These are phyloP conservation scores for Albifimbria verrucaria DNA, from an alignment of 2,329 filamentous ascomycete species.

Conservation along the genomic window DNA sequence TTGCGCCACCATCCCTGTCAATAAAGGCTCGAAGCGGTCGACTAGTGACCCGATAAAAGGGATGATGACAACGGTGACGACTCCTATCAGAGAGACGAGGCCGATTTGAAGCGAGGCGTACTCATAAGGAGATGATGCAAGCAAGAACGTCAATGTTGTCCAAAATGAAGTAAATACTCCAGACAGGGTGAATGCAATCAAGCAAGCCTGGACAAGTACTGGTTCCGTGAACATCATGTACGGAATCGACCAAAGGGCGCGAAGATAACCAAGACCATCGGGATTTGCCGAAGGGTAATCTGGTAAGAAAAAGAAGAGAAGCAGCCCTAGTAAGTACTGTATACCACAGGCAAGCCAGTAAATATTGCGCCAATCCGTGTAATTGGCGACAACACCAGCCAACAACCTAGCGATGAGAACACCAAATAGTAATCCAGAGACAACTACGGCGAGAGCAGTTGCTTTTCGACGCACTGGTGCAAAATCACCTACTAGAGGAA, in stretches of 20 bases:
- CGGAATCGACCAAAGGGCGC: conserved; percentile 62
- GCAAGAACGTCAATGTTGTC: conserved; percentile 73
- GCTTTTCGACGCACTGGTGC: conserved; percentile 67
- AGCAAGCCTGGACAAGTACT: conserved; percentile 64
- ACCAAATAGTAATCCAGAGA: conserved; percentile 71
- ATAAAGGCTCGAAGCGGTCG: conserved; percentile 65
- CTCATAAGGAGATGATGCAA: conserved; percentile 66
- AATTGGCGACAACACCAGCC: conserved; percentile 72
- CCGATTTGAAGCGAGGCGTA: conserved; percentile 69
- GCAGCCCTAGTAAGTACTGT: conserved; percentile 62
- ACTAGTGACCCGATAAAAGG: conserved; percentile 69
- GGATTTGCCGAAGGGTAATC: conserved; percentile 77
- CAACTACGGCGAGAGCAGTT: conserved; percentile 68
- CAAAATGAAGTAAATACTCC: conserved; percentile 51
- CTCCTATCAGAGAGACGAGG: conserved; percentile 74
- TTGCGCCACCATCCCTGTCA: conserved; percentile 63
- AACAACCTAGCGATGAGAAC: conserved; percentile 74
- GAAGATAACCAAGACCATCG: conserved; percentile 59
- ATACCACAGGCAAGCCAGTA: conserved; percentile 75
- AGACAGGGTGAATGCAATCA: conserved; percentile 60
- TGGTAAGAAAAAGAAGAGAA: conserved; percentile 72
- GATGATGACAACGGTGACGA: conserved; percentile 63
- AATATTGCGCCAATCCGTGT: conserved; percentile 70
- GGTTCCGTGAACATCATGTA: conserved; percentile 63
- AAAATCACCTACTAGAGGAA: conserved; percentile 76